Percentiles rank a stretch among this genome's conserved stretches.
Evolutionary conservation across 2,329 filamentous ascomycete species (phyloP).

Genomic region (Plectosphaerella plurivora): DNA sequence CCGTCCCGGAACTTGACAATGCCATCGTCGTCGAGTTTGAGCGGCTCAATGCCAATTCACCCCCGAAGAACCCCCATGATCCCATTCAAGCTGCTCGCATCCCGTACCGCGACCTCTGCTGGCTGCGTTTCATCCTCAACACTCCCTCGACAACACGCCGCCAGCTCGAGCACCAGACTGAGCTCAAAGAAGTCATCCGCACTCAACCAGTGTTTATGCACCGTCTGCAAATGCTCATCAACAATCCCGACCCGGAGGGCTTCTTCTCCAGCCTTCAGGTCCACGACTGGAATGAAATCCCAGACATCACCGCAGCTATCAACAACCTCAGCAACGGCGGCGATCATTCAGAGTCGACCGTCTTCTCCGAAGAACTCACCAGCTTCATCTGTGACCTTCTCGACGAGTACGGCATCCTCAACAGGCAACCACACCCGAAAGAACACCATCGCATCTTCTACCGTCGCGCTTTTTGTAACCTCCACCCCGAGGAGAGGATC

Average conservation of each 20-base stretch:
- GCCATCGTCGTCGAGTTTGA: constrained; percentile 1
- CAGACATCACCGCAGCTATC: constrained; percentile 13
- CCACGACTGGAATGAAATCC: constrained; percentile 8
- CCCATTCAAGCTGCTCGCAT: background rate
- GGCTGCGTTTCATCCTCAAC: constrained; percentile 7
- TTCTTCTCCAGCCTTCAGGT: constrained; percentile 16
- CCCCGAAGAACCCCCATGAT: background rate
- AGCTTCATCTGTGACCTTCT: background rate
- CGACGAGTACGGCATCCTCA: background rate
- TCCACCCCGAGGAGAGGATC: constrained; percentile 26
- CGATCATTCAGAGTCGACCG: no score
- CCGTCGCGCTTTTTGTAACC: constrained; percentile 16
- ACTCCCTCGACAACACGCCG: constrained; percentile 15
- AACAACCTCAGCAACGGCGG: constrained; percentile 5
- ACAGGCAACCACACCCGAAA: background rate
- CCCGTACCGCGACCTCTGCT: constrained; percentile 5
- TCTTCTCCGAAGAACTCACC: background rate
- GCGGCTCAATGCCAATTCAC: background rate
- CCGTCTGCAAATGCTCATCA: constrained; percentile 24
- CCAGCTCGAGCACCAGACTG: constrained; percentile 17
- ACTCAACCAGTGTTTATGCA: constrained; percentile 24
- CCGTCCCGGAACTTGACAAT: background rate
- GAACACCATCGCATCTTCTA: constrained; percentile 13
- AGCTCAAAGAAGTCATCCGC: constrained; percentile 4
- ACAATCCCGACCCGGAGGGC: constrained; percentile 18